Percentiles rank a stretch among this genome's conserved stretches.
These are phyloP conservation scores for Silene noctiflora DNA, from an alignment of 179 eudicot genomes.

Conservation along the genomic window DNA sequence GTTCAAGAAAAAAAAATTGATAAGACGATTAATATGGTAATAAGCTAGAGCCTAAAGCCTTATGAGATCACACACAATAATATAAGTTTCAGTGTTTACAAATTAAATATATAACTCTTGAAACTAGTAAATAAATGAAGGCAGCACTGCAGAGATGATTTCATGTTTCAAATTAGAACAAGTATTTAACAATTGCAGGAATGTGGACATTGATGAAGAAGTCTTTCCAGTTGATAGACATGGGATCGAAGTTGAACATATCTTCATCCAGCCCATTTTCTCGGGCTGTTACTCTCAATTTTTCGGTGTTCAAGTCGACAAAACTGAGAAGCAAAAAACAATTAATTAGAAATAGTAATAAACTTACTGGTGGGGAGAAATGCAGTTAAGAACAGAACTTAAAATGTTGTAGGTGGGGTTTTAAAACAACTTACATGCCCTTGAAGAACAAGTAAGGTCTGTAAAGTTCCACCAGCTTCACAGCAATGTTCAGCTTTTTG, in stretches of 20 bases:
- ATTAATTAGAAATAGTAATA: background rate
- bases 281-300: slow-evolving; percentile 10
- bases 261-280: slow-evolving; percentile 26
- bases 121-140: background rate
- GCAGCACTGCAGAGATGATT: background rate
- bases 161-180: slow-evolving; percentile 1
- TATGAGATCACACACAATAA: slow-evolving; percentile 2
- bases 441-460: slow-evolving; percentile 27
- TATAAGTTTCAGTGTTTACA: background rate
- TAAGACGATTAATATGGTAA: too few species aligned
- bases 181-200: slow-evolving; percentile 23
- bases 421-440: slow-evolving; percentile 23
- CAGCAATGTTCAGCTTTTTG: slow-evolving; percentile 21
- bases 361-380: too few species aligned
- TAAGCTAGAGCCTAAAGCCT: slow-evolving; percentile 2
- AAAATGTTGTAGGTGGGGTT: background rate
- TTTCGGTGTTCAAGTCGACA: slow-evolving; percentile 23
- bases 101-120: background rate
- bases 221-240: slow-evolving; percentile 23
- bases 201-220: slow-evolving; percentile 24
- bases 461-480: slow-evolving; percentile 21
- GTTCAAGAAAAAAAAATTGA: background rate
- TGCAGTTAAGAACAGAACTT: too few species aligned
- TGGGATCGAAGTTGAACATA: slow-evolving; percentile 22
- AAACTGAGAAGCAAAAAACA: slow-evolving; percentile 4